Evolutionary conservation across 768 basidiomycete species (phyloP), one percentile per base, ranked within the genome.

Genomic region (Gelatoporia subvermispora): DNA sequence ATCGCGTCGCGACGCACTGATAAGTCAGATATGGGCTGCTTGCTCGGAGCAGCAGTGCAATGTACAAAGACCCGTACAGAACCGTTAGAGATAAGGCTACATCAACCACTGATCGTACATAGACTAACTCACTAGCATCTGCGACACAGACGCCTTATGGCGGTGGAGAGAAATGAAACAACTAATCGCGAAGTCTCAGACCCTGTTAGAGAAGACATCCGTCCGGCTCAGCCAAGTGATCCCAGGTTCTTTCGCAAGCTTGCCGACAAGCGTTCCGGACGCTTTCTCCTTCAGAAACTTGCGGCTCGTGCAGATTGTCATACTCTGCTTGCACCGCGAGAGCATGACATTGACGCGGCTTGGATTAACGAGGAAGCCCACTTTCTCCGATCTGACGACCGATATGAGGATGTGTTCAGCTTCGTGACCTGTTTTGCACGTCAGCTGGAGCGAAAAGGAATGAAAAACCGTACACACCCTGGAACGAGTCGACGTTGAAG

Each of bases 401-500:
- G 66, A 68, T 21, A 70, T 49, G 25, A 70, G 53, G 47, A 70
- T 62, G 46, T 59, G 56, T 28, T 66, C 64, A 3, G 52, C 63
- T 48, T 70, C 68, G 44, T 69, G 66, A 8, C 68, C 68, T 67
- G 49, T 2, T 25, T 11, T 37, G 40, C 11, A n/a, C 23, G 39
- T 45, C 49, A 36, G 36, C 22, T 8, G 23, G 2, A 18, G 17
- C 20, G 48, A 15, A 20, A 39, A 51, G 25, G 13, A 35, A 17
- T 4, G 38, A 40, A 16, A n/a, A 22, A 7, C 5, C 28, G 9
- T 18, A 24, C 44, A 16, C 44, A 65, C 67, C 68, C 61, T 69
- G 68, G 49, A 69, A 69, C 5, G 62, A 62, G 49, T 70, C 68
- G 11, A 70, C 64, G 41, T 65, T 67, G 57, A 64, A 70, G 18